These are phyloP conservation scores for Claviceps pazoutovae DNA, from an alignment of 2,329 filamentous ascomycete species.

Conservation along the genomic window DNA sequence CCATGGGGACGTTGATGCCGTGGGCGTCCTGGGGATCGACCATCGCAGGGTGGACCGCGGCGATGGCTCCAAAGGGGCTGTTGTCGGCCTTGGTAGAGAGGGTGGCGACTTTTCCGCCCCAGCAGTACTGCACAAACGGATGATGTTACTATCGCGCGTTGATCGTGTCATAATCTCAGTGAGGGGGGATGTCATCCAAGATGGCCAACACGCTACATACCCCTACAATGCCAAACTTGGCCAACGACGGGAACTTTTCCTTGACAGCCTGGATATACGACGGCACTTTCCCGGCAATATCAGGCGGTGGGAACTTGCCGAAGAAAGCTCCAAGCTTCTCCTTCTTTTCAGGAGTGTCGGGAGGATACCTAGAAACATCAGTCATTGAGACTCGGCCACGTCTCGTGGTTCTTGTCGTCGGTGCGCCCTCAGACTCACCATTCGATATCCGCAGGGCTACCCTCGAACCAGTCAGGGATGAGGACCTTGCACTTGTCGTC, in stretches of 20 bases:
- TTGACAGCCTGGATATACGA: conserved; percentile 39
- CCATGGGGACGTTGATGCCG: conserved; percentile 45
- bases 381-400: too few species aligned
- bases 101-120: conserved; percentile 54
- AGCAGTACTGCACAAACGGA: conserved; percentile 39
- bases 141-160: background rate
- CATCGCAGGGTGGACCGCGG: conserved; percentile 46
- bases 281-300: conserved; percentile 35
- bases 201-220: conserved; percentile 25
- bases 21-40: conserved; percentile 48
- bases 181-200: background rate
- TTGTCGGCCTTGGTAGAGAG: conserved; percentile 33
- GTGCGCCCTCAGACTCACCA: conserved; percentile 21
- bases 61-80: conserved; percentile 42
- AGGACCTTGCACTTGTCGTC: conserved; percentile 67
- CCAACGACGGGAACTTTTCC: conserved; percentile 37
- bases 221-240: conserved; percentile 47
- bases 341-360: conserved; percentile 49
- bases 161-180: background rate
- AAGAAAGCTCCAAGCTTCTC: conserved; percentile 46
- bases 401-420: too few species aligned
- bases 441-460: conserved; percentile 45
- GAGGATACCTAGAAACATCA: conserved; percentile 37
- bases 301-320: conserved; percentile 31
- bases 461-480: conserved; percentile 85